Evolutionary conservation across 1,284 basidiomycete genomes (phyloP), one percentile per base, ranked within the genome.

Genomic region (Wallemia hederae): DNA sequence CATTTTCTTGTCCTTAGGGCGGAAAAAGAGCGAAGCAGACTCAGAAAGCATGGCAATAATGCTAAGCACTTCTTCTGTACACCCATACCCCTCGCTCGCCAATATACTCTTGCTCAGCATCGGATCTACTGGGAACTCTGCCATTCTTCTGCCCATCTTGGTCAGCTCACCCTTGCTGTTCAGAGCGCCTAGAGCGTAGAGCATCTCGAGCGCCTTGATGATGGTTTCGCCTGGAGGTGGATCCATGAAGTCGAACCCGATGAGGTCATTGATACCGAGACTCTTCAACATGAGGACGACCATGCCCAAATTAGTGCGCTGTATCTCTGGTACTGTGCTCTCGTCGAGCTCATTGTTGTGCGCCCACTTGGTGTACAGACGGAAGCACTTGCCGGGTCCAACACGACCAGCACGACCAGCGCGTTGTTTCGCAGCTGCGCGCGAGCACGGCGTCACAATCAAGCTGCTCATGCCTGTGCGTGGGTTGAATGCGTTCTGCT

Each of bases 21-120:
- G 81, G 69, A 90, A 97, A 70, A 98, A 92, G 22, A 99, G 75
- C 1, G 90, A 92, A 0, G 82, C 81, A 0, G 89, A 94, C 71
- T 97, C 94, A 59, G 86, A 86, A 15, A 99, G 77, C 94, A 98
- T 98, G 0, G 90, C 80, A 58, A 98, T 92, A 66, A 98, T 97
- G 1, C 91, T 94, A 57, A 99, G 76, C 66, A 87, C 87, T 76
- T 98, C 91, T 66, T 97, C 91, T 0, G 92, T 97, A 70, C 92
- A 97, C n/a, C 77, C 74, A 72, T 89, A 96, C 64, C 83, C 78
- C 70, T 97, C 94, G 67, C 86, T 91, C 34, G 88, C 85, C 63
- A 99, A 88, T 68, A 99, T 94, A 1, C 85, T 81, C 71, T 97
- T 97, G 49, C 85, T 88, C 66, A 99, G 74, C 83, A 96, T 96